Conservation (phyloP, 2,329 filamentous ascomycete genomes). For the Xylaria sp. region DNA sequence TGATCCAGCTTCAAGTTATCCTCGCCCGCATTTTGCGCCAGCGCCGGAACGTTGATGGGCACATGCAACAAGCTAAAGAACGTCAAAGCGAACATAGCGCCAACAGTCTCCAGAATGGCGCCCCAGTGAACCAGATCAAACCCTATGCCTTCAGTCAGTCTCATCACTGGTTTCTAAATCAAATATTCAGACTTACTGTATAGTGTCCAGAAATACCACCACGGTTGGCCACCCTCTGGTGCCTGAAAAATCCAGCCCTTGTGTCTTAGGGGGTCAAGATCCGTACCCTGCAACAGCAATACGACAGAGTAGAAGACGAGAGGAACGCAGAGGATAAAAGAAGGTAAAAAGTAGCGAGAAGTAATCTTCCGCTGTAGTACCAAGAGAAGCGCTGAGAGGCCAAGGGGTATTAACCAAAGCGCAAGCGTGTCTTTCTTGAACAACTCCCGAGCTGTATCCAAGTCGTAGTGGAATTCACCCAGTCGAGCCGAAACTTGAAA, state of each 20-base stretch:
- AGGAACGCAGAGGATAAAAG: constrained; percentile 77
- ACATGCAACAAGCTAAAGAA: constrained; percentile 98
- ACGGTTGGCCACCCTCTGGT: constrained; percentile 78
- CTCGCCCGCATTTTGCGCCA: constrained; percentile 85
- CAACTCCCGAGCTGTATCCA: constrained; percentile 69
- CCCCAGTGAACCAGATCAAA: constrained; percentile 77
- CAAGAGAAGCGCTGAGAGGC: constrained; percentile 70
- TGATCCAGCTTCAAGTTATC: constrained; percentile 88
- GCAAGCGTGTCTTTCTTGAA: constrained; percentile 67
- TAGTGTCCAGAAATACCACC: constrained; percentile 96
- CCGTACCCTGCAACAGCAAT: constrained; percentile 59
- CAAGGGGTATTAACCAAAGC: constrained; percentile 77
- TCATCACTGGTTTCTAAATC: not conserved
- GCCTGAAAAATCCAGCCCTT: constrained; percentile 89
- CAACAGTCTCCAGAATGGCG: constrained; percentile 76
- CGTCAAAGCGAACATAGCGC: constrained; percentile 92
- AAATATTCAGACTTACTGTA: constrained; percentile 60
- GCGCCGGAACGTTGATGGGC: constrained; percentile 92
- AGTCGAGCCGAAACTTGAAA: constrained; percentile 89
- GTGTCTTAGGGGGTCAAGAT: constrained; percentile 61
- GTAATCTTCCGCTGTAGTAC: constrained; percentile 69
- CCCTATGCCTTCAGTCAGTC: constrained; percentile 46
- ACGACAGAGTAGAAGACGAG: constrained; percentile 74
- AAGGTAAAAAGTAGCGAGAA: constrained; percentile 79
- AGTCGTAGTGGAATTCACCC: constrained; percentile 76